Evolutionary conservation across 257 asterid genomes (phyloP).

Genomic region (Thymus quinquecostatus): DNA sequence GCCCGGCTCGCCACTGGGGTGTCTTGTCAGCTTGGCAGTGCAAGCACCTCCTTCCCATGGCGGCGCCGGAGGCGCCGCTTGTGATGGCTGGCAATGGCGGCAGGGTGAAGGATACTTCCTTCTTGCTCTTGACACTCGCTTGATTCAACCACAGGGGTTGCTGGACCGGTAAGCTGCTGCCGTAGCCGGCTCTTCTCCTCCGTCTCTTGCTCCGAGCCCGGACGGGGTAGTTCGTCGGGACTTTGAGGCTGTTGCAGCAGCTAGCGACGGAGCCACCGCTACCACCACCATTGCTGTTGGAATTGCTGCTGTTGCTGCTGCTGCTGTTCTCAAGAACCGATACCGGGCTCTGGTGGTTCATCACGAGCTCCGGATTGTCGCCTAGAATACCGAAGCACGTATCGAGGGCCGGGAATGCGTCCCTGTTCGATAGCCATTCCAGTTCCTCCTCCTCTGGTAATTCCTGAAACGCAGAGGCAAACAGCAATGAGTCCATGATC

Average conservation of each 20-base stretch:
- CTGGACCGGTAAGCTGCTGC: conserved; percentile 34
- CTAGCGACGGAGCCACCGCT: conserved; percentile 46
- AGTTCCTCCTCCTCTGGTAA: conserved; percentile 68
- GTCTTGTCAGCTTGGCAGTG: conserved; percentile 88
- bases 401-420: conserved; percentile 79
- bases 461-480: conserved; percentile 37
- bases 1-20: conserved; percentile 95
- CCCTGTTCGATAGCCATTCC: conserved; percentile 88
- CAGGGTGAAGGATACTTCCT: conserved; percentile 30
- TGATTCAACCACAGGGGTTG: conserved; percentile 39
- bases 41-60: conserved; percentile 69
- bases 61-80: conserved; percentile 29
- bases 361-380: conserved; percentile 45
- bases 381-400: conserved; percentile 61
- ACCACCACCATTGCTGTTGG: conserved; percentile 42
- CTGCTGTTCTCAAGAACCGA: conserved; percentile 75
- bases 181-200: conserved; percentile 38
- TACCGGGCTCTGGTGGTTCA: conserved; percentile 69
- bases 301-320: conserved; percentile 38
- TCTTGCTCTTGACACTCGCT: conserved; percentile 41
- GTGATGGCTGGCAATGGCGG: conserved; percentile 31
- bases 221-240: conserved; percentile 60
- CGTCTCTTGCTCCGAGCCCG: conserved; percentile 64
- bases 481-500: not conserved
- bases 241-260: conserved; percentile 56